Percentiles rank a stretch among this genome's conserved stretches.
These are phyloP conservation scores for Daldinia loculata DNA, from an alignment of 495 filamentous ascomycete species.

Conservation along the genomic window DNA sequence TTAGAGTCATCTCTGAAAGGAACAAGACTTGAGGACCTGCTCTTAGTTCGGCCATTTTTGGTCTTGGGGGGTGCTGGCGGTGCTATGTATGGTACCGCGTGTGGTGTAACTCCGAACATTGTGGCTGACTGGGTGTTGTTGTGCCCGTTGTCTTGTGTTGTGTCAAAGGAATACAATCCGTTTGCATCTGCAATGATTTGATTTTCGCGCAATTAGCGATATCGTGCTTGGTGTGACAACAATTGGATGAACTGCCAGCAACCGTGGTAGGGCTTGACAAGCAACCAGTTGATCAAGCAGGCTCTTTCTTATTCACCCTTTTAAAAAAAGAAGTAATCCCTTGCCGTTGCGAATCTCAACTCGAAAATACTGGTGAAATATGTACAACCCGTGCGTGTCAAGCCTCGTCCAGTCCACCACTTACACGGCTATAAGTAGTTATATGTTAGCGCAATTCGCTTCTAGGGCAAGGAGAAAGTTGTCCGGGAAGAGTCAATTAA, in stretches of 20 bases:
- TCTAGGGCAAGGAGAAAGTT: conserved; percentile 5
- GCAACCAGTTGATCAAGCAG: background rate
- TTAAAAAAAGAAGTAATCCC: background rate
- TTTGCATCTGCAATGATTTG: conserved; percentile 7
- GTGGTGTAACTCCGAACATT: conserved; percentile 38
- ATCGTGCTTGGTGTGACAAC: conserved; percentile 23
- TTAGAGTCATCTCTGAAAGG: conserved; percentile 58
- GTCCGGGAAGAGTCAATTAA: conserved; percentile 13
- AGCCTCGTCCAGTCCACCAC: conserved; percentile 23
- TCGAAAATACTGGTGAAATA: background rate
- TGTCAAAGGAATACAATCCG: conserved; percentile 17
- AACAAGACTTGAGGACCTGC: conserved; percentile 45
- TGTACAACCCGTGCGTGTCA: conserved; percentile 1
- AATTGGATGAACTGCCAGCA: conserved; percentile 18
- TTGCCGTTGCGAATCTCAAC: conserved; percentile 8
- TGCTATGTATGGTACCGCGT: conserved; percentile 26
- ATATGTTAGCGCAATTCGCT: conserved; percentile 34
- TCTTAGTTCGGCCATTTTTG: conserved; percentile 48
- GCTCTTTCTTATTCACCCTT: conserved; percentile 2
- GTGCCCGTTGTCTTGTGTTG: background rate
- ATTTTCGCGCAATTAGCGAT: conserved; percentile 9
- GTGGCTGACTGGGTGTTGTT: conserved; percentile 21
- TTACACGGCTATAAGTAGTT: conserved; percentile 32
- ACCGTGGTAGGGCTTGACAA: conserved; percentile 26
- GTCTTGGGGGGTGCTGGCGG: conserved; percentile 49